Evolutionary conservation across 2,329 filamentous ascomycete genomes (phyloP), one percentile per base, ranked within the genome.

Genomic region (Hypoxylon sp.): DNA sequence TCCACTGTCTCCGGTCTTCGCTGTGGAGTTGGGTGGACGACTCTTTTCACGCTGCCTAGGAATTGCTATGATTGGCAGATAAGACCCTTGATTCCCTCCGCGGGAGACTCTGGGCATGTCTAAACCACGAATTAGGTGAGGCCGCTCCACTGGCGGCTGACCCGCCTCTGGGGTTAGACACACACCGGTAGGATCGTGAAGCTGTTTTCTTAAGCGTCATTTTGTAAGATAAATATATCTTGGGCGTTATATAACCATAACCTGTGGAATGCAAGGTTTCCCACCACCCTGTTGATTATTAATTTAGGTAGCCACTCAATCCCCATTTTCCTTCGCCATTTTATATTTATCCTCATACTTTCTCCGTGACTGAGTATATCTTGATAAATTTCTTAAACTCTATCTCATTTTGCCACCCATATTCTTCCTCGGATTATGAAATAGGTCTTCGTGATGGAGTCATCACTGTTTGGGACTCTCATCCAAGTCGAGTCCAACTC

Each of bases 401-500:
- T 10, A 46, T 50, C 60, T 61, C 9, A 48, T 17, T 19, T 47
- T 58, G 10, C 26, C 11, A 11, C 5, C 22, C 50, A 33, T 19
- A 13, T 37, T 44, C 11, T 8, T n/a, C 17, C 44, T 10, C 14
- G n/a, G 44, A 50, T 22, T 26, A 60, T 66, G 65, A 66, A 52
- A 63, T 66, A 71, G 48, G 19, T 57, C 10, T 33, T 26, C 35
- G 31, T 42, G n/a, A 70, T 71, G 68, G 62, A 65, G 19, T 39
- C 61, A 17, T 57, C 70, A 31, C 47, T 76, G 14, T 70, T 77
- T 10, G 61, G 69, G 29, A 68, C 70, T 3, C 73, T 77, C 52
- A 73, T 78, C 37, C 69, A 74, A 46, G 69, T 76, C 63, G 75
- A 78, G 67, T 73, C 75, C 37, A 71, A 70, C 47, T 67, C 74